These are phyloP conservation scores for Melaleuca alternifolia DNA, from an alignment of 345 rosid species.

Conservation along the genomic window DNA sequence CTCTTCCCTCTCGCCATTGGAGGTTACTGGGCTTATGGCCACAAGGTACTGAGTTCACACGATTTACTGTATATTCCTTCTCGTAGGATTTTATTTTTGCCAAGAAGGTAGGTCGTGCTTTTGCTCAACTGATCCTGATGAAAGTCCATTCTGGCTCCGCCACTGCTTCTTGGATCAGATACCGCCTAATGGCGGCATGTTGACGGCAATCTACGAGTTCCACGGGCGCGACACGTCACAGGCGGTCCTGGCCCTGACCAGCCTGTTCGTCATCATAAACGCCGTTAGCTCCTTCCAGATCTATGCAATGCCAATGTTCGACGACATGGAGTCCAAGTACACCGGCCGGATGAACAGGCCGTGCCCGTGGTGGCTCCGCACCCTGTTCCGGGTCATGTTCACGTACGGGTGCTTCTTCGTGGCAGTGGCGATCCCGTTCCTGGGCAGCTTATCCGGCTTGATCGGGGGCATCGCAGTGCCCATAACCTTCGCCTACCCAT, in stretches of 20 bases:
- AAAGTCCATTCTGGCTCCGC: not conserved
- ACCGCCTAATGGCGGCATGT: conserved; percentile 12
- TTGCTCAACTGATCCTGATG: not conserved
- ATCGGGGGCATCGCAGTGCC: conserved; percentile 11
- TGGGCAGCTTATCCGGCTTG: conserved; percentile 10
- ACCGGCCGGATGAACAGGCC: conserved; percentile 6
- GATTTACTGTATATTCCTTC: not conserved
- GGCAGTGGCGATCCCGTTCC: conserved; percentile 9
- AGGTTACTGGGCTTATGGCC: conserved; percentile 16
- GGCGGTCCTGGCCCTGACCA: conserved; percentile 2
- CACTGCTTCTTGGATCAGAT: not conserved
- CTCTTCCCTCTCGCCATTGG: conserved; percentile 9
- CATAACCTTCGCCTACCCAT: conserved; percentile 9
- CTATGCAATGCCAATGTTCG: conserved; percentile 12
- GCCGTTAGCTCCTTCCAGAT: conserved; percentile 10
- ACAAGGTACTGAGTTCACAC: not conserved
- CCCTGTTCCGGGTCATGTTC: conserved; percentile 3
- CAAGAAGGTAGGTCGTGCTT: not conserved
- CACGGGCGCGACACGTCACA: conserved; percentile 11
- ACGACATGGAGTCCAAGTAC: conserved; percentile 14
- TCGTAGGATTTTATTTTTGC: not conserved
- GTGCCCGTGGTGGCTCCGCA: conserved; percentile 14
- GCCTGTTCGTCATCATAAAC: conserved; percentile 9
- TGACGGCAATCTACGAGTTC: conserved; percentile 7
- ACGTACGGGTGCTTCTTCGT: conserved; percentile 10